Evolutionary conservation across 208 protist genomes (phyloP).

Genomic region (Jaenimonas drosophilae): DNA sequence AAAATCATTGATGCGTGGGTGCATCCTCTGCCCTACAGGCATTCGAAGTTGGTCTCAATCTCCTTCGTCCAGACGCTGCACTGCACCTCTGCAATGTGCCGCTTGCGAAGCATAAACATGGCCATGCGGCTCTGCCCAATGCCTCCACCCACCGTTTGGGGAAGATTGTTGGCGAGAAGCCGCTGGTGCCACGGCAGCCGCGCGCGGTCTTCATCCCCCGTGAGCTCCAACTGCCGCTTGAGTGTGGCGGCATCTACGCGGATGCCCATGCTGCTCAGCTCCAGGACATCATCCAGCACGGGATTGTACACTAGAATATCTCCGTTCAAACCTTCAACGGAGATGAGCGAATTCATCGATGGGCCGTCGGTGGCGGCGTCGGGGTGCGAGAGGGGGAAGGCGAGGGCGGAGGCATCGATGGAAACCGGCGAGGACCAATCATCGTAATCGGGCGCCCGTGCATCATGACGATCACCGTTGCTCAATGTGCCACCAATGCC

Average conservation of each 20-base stretch:
- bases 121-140: slow-evolving; percentile 81
- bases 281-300: slow-evolving; percentile 67
- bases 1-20: too few relatives aligned
- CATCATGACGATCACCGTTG: slow-evolving; percentile 75
- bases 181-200: slow-evolving; percentile 65
- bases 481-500: slow-evolving; percentile 80
- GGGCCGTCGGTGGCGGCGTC: slow-evolving; percentile 15
- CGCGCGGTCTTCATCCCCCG: slow-evolving; percentile 46
- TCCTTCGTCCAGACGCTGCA: slow-evolving; percentile 71
- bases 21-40: too few relatives aligned
- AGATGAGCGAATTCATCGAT: slow-evolving; percentile 35
- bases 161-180: slow-evolving; percentile 65
- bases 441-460: slow-evolving; percentile 87
- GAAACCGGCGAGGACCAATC: slow-evolving; percentile 83
- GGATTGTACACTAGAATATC: slow-evolving; percentile 88
- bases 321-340: slow-evolving; percentile 77
- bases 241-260: slow-evolving; percentile 79
- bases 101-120: slow-evolving; percentile 87
- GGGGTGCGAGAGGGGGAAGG: too few relatives aligned
- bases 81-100: slow-evolving; percentile 90
- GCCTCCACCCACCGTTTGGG: slow-evolving; percentile 80
- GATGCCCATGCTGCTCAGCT: slow-evolving; percentile 90
- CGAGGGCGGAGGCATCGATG: slow-evolving; percentile 14
- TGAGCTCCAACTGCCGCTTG: slow-evolving; percentile 60
- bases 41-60: slow-evolving; percentile 15